Percentiles rank a stretch among this genome's conserved stretches.
Evolutionary conservation across 768 basidiomycete species (phyloP).

Genomic region (Piloderma croceum): DNA sequence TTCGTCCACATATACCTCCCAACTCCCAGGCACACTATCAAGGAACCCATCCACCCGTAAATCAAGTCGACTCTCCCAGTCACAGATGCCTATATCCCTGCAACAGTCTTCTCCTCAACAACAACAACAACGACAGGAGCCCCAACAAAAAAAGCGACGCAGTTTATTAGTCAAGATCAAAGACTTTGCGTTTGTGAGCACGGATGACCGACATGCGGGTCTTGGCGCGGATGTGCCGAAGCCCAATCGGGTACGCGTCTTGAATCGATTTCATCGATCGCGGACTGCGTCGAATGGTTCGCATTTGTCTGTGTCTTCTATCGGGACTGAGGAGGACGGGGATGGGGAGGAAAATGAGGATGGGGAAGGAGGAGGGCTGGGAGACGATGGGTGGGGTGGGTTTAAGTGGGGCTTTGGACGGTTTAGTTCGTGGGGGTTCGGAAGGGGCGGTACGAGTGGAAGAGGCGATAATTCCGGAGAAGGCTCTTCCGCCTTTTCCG

Average conservation of each 20-base stretch:
- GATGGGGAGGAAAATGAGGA: slow-evolving; percentile 23
- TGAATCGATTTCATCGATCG: slow-evolving; percentile 24
- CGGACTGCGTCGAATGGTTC: slow-evolving; percentile 19
- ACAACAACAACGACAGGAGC: slow-evolving; percentile 2
- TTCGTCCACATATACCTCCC: no score
- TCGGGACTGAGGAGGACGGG: slow-evolving; percentile 15
- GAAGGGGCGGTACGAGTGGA: slow-evolving; percentile 11
- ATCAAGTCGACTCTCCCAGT: no score
- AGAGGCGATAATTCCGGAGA: slow-evolving; percentile 5
- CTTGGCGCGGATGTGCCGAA: slow-evolving; percentile 36
- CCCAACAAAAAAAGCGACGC: slow-evolving; percentile 4
- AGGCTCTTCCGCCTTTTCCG: slow-evolving; percentile 18
- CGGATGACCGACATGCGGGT: slow-evolving; percentile 41
- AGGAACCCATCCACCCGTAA: no score
- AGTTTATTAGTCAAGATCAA: no score
- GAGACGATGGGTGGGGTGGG: slow-evolving; percentile 28
- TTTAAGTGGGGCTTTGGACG: slow-evolving; percentile 40
- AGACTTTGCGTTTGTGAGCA: slow-evolving; percentile 40
- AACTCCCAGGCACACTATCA: no score
- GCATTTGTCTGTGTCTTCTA: slow-evolving; percentile 15
- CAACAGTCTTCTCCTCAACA: neutral
- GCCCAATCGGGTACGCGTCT: slow-evolving; percentile 28
- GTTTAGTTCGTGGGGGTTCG: slow-evolving; percentile 35
- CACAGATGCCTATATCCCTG: no score
- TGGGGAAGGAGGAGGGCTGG: slow-evolving; percentile 19